Evolutionary conservation across 2,329 filamentous ascomycete species (phyloP).

Genomic region (Claviceps capensis): DNA sequence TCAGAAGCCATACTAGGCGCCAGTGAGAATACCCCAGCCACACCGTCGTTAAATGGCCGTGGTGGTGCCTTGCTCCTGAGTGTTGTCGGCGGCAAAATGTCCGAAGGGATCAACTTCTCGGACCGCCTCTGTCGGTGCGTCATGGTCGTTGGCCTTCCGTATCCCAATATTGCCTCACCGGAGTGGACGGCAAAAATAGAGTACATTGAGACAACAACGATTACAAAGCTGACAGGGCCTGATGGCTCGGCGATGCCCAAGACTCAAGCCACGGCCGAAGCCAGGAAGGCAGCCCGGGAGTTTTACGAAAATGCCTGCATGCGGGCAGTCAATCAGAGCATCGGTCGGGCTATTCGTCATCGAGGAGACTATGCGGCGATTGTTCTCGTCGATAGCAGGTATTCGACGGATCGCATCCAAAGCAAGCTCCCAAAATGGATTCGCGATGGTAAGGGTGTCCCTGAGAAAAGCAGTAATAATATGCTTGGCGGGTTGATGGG

Average conservation of each 20-base stretch:
- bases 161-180: slow-evolving; percentile 75
- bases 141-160: slow-evolving; percentile 82
- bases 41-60: not conserved
- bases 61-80: slow-evolving; percentile 70
- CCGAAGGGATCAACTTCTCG: slow-evolving; percentile 96
- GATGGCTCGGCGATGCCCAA: slow-evolving; percentile 8
- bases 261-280: slow-evolving; percentile 16
- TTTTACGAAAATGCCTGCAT: slow-evolving; percentile 95
- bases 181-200: slow-evolving; percentile 90
- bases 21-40: not conserved
- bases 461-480: slow-evolving; percentile 21
- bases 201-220: slow-evolving; percentile 57
- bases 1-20: slow-evolving; percentile 46
- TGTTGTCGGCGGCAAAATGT: slow-evolving; percentile 88
- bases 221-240: slow-evolving; percentile 19
- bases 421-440: slow-evolving; percentile 87
- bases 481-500: slow-evolving; percentile 44
- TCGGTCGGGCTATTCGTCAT: slow-evolving; percentile 85
- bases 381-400: slow-evolving; percentile 69
- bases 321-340: slow-evolving; percentile 93
- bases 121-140: slow-evolving; percentile 82
- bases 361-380: slow-evolving; percentile 82
- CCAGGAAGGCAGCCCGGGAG: slow-evolving; percentile 51
- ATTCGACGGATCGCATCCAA: slow-evolving; percentile 58
- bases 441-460: slow-evolving; percentile 45